A percentile compares a stretch with the other conserved stretches of the same genome.
phyloP scores from a whole-genome alignment of 768 basidiomycete genomes.

The Lactarius deliciosus region DNA sequence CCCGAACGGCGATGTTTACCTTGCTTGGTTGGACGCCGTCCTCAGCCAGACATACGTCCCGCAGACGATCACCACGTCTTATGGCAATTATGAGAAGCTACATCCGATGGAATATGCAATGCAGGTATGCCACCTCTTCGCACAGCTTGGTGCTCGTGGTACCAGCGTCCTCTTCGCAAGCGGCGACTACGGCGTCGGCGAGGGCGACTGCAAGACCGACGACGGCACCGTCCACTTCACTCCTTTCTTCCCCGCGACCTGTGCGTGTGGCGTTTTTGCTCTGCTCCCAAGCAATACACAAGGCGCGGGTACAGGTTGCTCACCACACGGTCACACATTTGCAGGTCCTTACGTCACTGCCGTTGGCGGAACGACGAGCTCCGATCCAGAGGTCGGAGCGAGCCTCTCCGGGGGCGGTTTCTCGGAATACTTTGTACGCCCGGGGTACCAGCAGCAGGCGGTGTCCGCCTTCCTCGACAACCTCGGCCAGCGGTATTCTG shows the following conservation, averaged over 20 bases:
- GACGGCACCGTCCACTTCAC: neutral
- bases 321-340: neutral
- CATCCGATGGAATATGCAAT: neutral
- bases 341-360: neutral
- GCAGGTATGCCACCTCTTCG: neutral
- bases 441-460: neutral
- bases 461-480: neutral
- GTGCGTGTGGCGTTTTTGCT: neutral
- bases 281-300: neutral
- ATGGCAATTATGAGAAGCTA: neutral
- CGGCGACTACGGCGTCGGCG: neutral
- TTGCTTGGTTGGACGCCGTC: neutral
- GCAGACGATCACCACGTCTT: neutral
- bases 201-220: neutral
- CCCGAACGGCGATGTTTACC: neutral
- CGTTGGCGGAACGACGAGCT: neutral
- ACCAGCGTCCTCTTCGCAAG: neutral
- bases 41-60: neutral
- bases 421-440: neutral
- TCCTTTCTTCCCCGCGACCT: neutral
- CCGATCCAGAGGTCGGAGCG: neutral
- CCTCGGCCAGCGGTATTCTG: neutral
- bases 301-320: neutral
- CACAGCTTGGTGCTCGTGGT: neutral
- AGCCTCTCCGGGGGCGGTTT: neutral